Evolutionary conservation across 1,139 yeast genomes (phyloP).

Genomic region (Suhomyces taliae): DNA sequence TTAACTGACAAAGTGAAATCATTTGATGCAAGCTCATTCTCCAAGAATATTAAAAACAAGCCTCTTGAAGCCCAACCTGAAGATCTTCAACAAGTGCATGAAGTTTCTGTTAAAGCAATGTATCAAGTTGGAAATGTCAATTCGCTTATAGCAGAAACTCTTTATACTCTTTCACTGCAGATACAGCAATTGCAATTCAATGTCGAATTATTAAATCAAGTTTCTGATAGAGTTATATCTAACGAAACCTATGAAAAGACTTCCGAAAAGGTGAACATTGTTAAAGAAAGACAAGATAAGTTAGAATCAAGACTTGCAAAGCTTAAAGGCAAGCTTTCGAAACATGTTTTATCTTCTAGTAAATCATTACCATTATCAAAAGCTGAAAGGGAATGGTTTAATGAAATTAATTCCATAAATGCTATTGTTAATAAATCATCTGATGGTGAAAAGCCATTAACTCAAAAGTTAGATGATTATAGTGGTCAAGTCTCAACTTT

Average conservation of each 20-base stretch:
- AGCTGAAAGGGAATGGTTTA: conserved; percentile 39
- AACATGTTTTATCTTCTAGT: conserved; percentile 22
- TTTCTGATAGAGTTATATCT: conserved; percentile 2
- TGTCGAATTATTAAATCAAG: conserved; percentile 18
- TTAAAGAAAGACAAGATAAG: conserved; percentile 22
- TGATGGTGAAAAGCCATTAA: conserved; percentile 10
- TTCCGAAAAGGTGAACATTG: conserved; percentile 15
- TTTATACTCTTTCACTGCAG: conserved; percentile 23
- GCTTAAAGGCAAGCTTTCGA: conserved; percentile 26
- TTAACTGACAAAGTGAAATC: not conserved
- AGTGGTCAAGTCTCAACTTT: conserved; percentile 18
- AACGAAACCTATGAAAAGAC: conserved; percentile 5
- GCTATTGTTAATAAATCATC: conserved; percentile 8
- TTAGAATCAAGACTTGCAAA: conserved; percentile 21
- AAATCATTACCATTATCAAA: conserved; percentile 34
- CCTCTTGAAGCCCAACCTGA: not conserved
- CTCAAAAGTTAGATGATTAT: conserved; percentile 13
- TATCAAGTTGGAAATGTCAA: conserved; percentile 20
- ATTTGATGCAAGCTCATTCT: not conserved
- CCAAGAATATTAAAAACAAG: not conserved
- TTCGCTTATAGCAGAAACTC: conserved; percentile 23
- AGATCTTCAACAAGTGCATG: conserved; percentile 6
- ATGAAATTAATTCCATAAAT: conserved; percentile 31
- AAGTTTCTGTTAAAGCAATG: conserved; percentile 20
- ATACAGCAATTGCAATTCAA: conserved; percentile 27